Conservation (phyloP, 306 rosid species). For the Glycine latifolia region DNA sequence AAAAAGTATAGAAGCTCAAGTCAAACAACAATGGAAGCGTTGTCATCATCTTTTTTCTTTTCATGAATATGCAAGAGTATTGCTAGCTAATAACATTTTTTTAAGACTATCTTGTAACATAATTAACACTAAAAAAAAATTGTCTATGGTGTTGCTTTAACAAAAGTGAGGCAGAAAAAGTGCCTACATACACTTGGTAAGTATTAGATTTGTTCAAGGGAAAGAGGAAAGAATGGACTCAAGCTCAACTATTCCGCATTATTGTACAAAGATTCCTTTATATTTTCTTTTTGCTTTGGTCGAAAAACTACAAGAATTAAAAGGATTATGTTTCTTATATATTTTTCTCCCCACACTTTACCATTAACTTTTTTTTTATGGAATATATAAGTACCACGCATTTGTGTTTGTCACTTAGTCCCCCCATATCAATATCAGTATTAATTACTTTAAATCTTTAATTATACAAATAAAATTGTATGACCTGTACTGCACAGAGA, state of each 20-base stretch:
- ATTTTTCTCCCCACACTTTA: not conserved
- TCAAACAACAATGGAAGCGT: conserved; percentile 39
- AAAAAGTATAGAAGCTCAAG: not conserved
- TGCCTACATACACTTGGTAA: conserved; percentile 11
- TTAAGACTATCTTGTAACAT: too few species aligned
- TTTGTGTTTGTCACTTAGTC: not conserved
- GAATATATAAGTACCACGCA: conserved; percentile 7
- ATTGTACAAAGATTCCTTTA: too few species aligned
- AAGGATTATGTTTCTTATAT: not conserved
- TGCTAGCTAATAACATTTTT: not conserved
- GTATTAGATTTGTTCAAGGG: not conserved
- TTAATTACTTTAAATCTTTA: not conserved
- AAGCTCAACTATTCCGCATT: too few species aligned
- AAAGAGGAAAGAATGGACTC: too few species aligned
- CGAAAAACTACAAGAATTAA: too few species aligned
- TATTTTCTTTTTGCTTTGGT: too few species aligned
- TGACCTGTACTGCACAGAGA: not conserved
- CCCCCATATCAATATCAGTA: not conserved
- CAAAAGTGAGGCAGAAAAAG: conserved; percentile 32
- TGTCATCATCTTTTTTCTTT: conserved; percentile 33
- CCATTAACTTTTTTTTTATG: not conserved
- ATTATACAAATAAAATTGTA: not conserved
- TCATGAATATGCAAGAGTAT: not conserved
- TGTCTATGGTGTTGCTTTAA: conserved; percentile 21
- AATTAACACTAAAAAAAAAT: too few species aligned